phyloP scores from a whole-genome alignment of 2,329 filamentous ascomycete species.

The Stachybotrys chartarum region DNA sequence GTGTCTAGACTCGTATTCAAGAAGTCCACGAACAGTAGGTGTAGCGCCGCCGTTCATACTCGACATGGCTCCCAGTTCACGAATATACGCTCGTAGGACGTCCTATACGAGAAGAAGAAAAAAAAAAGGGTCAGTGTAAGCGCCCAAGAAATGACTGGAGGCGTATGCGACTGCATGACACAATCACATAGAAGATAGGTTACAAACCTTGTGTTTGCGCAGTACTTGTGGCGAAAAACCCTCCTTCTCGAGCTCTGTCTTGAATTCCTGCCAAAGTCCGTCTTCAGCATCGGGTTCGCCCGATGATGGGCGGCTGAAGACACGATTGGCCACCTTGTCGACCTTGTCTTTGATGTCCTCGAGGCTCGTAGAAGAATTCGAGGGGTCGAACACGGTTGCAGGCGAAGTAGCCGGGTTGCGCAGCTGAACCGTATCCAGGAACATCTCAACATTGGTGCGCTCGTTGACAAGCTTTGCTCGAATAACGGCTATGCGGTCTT shows the following conservation, averaged over 20 bases:
- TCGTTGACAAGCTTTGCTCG: slow-evolving; percentile 42
- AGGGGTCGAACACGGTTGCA: slow-evolving; percentile 23
- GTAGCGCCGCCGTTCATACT: slow-evolving; percentile 33
- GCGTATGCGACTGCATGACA: background rate
- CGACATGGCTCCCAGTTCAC: slow-evolving; percentile 46
- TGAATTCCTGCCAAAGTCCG: slow-evolving; percentile 51
- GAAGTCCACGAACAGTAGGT: slow-evolving; percentile 45
- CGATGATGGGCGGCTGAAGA: slow-evolving; percentile 36
- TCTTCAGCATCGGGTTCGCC: slow-evolving; percentile 37
- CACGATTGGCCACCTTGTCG: slow-evolving; percentile 45
- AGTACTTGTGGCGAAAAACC: slow-evolving; percentile 51
- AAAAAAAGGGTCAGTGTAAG: slow-evolving; percentile 9
- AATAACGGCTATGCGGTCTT: slow-evolving; percentile 32
- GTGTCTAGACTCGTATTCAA: slow-evolving; percentile 34
- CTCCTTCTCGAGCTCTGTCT: slow-evolving; percentile 48
- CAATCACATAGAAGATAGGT: background rate
- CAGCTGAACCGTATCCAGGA: slow-evolving; percentile 51
- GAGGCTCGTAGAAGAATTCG: slow-evolving; percentile 22
- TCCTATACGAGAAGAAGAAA: slow-evolving; percentile 37
- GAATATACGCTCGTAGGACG: slow-evolving; percentile 53
- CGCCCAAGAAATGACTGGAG: background rate
- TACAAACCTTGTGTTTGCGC: slow-evolving; percentile 48
- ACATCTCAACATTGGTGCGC: slow-evolving; percentile 45
- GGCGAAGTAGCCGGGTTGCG: slow-evolving; percentile 35
- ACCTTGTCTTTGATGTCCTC: slow-evolving; percentile 54